A percentile compares a stretch with the other conserved stretches of the same genome.
Conservation (phyloP, 73 alveolate genomes). For the Paramecium primaurelia region DNA sequence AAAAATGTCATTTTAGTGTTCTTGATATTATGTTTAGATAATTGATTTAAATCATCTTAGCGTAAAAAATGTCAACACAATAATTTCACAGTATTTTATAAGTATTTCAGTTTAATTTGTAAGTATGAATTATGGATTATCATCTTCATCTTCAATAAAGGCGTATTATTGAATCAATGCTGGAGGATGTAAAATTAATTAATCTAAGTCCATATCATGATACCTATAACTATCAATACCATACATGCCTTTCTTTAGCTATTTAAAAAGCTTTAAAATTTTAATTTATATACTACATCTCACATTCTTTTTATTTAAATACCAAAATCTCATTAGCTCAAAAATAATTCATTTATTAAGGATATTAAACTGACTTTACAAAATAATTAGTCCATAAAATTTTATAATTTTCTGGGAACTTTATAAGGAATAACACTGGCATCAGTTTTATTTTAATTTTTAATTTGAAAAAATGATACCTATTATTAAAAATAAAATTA, state of each 20-base stretch:
- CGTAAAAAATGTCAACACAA: constrained; percentile 25
- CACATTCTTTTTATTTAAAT: neutral
- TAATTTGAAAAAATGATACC: too few relatives aligned
- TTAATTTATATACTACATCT: neutral
- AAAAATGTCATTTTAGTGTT: neutral
- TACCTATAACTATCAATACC: neutral
- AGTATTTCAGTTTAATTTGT: neutral
- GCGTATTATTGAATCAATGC: neutral
- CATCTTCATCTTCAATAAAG: constrained; percentile 18
- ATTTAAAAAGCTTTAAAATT: neutral
- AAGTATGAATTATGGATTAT: neutral
- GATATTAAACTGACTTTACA: too few relatives aligned
- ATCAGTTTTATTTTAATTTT: too few relatives aligned
- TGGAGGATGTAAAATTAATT: constrained; percentile 10
- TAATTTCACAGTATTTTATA: constrained; percentile 1
- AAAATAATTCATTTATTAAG: neutral
- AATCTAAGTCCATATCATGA: neutral
- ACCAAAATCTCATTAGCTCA: neutral
- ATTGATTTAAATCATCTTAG: neutral
- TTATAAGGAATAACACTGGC: too few relatives aligned
- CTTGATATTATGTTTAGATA: neutral
- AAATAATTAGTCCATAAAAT: too few relatives aligned
- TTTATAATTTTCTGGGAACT: too few relatives aligned
- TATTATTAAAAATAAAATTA: too few relatives aligned
- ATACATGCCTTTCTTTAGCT: neutral